Conservation (phyloP, 805 yeast species). For the Cyberlindnera galapagoensis region DNA sequence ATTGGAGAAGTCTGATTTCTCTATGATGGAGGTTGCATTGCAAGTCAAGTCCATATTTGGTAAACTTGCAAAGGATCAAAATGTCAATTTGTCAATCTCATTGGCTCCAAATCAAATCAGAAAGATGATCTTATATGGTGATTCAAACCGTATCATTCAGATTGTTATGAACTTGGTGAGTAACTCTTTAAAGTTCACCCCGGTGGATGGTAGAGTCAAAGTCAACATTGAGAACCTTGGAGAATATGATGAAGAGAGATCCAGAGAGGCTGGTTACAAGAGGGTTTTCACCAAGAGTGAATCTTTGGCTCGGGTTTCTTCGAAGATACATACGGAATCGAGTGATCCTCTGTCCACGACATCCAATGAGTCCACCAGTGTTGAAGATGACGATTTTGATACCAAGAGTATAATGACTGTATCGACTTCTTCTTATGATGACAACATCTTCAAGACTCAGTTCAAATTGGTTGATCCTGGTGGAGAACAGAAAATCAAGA, state of each 20-base stretch:
- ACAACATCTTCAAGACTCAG: slow-evolving; percentile 37
- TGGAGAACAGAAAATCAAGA: slow-evolving; percentile 17
- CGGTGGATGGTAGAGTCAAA: slow-evolving; percentile 74
- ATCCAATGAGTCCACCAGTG: slow-evolving; percentile 9
- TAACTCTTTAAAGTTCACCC: slow-evolving; percentile 88
- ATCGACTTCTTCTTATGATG: slow-evolving; percentile 34
- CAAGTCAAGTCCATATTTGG: slow-evolving; percentile 84
- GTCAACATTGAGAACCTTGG: slow-evolving; percentile 61
- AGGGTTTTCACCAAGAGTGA: slow-evolving; percentile 37
- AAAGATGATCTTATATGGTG: slow-evolving; percentile 72
- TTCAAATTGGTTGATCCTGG: slow-evolving; percentile 25
- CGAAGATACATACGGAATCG: slow-evolving; percentile 2
- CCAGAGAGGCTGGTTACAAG: slow-evolving; percentile 34
- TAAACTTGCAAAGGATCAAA: slow-evolving; percentile 70
- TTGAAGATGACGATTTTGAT: slow-evolving; percentile 10
- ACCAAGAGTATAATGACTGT: slow-evolving; percentile 16
- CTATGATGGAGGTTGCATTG: slow-evolving; percentile 70
- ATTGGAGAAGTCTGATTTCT: slow-evolving; percentile 77
- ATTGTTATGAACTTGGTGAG: slow-evolving; percentile 89
- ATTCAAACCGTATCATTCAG: slow-evolving; percentile 84
- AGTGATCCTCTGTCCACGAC: slow-evolving; percentile 5
- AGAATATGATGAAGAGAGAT: slow-evolving; percentile 54
- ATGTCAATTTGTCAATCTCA: slow-evolving; percentile 58
- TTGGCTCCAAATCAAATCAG: slow-evolving; percentile 56
- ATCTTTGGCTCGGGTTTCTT: not conserved